These are phyloP conservation scores for Boletus subcaerulescens DNA, from an alignment of 768 basidiomycete genomes.

Conservation along the genomic window DNA sequence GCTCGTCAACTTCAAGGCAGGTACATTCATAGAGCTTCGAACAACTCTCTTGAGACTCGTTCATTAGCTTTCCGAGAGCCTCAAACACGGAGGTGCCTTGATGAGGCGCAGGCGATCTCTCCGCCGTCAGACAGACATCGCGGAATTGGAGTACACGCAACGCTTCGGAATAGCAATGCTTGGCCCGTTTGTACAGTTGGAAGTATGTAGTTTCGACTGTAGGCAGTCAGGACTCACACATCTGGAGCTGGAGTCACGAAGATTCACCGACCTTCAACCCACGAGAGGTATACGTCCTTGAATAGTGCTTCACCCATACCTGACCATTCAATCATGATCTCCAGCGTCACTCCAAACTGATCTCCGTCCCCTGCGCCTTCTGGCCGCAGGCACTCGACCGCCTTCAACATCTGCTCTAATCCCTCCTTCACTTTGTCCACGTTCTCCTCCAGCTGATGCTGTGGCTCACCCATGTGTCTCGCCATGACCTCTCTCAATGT, in stretches of 20 bases:
- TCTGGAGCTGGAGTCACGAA: background rate
- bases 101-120: conserved; percentile 20
- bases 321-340: conserved; percentile 68
- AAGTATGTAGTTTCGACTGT: conserved; percentile 74
- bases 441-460: conserved; percentile 35
- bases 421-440: conserved; percentile 46
- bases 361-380: conserved; percentile 32
- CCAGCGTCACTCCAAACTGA: conserved; percentile 64
- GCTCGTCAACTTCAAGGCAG: conserved; percentile 71
- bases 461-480: conserved; percentile 47
- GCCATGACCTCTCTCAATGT: conserved; percentile 69
- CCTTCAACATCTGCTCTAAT: conserved; percentile 44
- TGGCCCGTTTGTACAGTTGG: conserved; percentile 78
- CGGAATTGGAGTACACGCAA: conserved; percentile 79
- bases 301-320: conserved; percentile 57
- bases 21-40: conserved; percentile 71
- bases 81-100: conserved; percentile 34
- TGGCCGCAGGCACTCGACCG: conserved; percentile 55
- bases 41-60: conserved; percentile 75
- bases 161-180: conserved; percentile 80
- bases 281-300: conserved; percentile 66
- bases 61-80: conserved; percentile 70
- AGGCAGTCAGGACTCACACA: background rate
- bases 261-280: conserved; percentile 65
- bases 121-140: conserved; percentile 52